These are phyloP conservation scores for Venturia effusa DNA, from an alignment of 2,329 filamentous ascomycete species.

Conservation along the genomic window DNA sequence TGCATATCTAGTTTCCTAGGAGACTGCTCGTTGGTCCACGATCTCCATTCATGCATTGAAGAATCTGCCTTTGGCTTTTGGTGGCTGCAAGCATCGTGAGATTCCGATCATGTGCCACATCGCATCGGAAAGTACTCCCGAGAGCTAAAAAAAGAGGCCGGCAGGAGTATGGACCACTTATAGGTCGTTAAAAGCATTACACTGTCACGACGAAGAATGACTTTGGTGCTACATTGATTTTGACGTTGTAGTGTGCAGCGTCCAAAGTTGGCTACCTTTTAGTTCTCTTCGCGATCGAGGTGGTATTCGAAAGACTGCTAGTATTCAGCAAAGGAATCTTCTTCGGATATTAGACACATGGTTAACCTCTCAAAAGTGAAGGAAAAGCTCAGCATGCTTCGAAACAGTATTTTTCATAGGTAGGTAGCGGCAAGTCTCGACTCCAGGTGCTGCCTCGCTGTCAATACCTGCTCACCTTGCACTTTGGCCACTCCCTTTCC, in stretches of 20 bases:
- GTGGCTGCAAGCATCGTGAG: background rate
- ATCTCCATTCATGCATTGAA: background rate
- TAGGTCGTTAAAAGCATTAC: background rate
- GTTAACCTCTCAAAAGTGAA: background rate
- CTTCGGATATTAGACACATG: background rate
- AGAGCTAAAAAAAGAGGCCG: background rate
- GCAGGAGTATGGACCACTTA: background rate
- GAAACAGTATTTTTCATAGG: background rate
- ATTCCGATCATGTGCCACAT: background rate
- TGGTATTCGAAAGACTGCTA: background rate
- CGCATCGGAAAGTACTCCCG: background rate
- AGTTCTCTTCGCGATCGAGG: too few relatives aligned
- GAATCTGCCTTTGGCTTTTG: background rate
- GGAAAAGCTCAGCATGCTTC: background rate
- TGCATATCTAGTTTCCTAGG: background rate
- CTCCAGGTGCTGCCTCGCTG: constrained; percentile 48
- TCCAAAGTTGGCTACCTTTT: too few relatives aligned
- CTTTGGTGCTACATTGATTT: background rate
- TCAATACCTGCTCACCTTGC: constrained; percentile 34
- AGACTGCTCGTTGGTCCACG: background rate
- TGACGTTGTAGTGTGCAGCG: background rate
- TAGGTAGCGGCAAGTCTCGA: constrained; percentile 44
- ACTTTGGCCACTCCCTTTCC: constrained; percentile 20
- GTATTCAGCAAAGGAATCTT: background rate
- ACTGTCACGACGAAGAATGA: background rate